phyloP scores from a whole-genome alignment of 2,329 filamentous ascomycete genomes.

The Neophaeococcomyces mojaviensis region DNA sequence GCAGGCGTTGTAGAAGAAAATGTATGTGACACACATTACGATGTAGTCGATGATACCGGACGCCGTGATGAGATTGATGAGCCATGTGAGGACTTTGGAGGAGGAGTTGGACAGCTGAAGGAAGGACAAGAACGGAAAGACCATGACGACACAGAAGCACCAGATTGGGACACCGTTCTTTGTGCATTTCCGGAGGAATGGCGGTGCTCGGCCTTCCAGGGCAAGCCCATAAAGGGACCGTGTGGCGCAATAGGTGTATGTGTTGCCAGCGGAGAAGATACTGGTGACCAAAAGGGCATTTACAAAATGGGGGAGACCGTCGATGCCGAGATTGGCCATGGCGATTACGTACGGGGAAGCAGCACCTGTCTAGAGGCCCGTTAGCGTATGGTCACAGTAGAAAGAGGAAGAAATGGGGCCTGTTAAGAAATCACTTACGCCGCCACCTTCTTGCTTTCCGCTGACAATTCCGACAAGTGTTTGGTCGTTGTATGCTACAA shows the following conservation, averaged over 20 bases:
- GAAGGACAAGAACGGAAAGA: slow-evolving; percentile 61
- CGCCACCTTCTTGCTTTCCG: slow-evolving; percentile 28
- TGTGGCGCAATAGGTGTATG: slow-evolving; percentile 53
- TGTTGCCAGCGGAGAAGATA: slow-evolving; percentile 59
- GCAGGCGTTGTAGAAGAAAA: slow-evolving; percentile 50
- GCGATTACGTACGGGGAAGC: slow-evolving; percentile 60
- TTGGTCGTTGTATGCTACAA: slow-evolving; percentile 59
- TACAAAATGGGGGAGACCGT: slow-evolving; percentile 57
- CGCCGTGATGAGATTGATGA: slow-evolving; percentile 51
- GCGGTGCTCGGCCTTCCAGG: slow-evolving; percentile 55
- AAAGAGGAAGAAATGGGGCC: too few relatives aligned
- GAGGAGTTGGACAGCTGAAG: slow-evolving; percentile 45
- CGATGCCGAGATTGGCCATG: slow-evolving; percentile 56
- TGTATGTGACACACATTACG: slow-evolving; percentile 52
- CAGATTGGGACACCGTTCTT: slow-evolving; percentile 60
- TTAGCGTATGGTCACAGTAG: too few relatives aligned
- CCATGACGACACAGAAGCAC: slow-evolving; percentile 56
- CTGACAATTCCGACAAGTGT: slow-evolving; percentile 50
- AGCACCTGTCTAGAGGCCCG: slow-evolving; percentile 43
- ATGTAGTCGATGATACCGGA: slow-evolving; percentile 45
- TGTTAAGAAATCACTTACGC: too few relatives aligned
- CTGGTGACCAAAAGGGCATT: slow-evolving; percentile 63
- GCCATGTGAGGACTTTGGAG: slow-evolving; percentile 45
- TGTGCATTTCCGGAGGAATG: slow-evolving; percentile 41
- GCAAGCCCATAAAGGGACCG: slow-evolving; percentile 58